Evolutionary conservation across 805 yeast species (phyloP).

Genomic region (Myxozyma kluyveri): DNA sequence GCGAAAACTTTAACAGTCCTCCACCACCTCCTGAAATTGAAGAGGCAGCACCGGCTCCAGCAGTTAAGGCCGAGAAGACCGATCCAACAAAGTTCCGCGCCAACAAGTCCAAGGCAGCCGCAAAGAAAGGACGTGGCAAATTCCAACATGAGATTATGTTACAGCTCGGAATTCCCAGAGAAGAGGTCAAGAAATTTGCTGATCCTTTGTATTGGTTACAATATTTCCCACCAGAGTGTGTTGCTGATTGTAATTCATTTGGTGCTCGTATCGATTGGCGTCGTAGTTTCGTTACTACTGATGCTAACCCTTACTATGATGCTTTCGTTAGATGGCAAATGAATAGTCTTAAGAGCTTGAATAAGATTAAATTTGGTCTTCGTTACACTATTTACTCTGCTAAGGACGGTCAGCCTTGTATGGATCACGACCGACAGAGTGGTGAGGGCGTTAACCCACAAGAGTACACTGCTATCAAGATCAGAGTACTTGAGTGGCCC

Average conservation of each 20-base stretch:
- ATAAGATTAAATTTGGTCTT: conserved; percentile 96
- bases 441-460: conserved; percentile 98
- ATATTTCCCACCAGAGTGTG: conserved; percentile 87
- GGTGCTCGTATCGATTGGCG: conserved; percentile 99
- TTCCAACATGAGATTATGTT: conserved; percentile 95
- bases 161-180: conserved; percentile 82
- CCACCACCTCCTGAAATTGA: conserved; percentile 57
- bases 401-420: conserved; percentile 98
- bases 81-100: conserved; percentile 91
- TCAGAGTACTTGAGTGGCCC: conserved; percentile 59
- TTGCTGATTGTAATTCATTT: conserved; percentile 70
- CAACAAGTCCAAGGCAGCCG: conserved; percentile 88
- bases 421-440: conserved; percentile 96
- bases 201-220: conserved; percentile 89
- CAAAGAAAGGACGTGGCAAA: conserved; percentile 90
- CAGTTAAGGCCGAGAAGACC: conserved; percentile 27
- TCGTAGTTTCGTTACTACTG: conserved; percentile 92
- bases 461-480: conserved; percentile 92
- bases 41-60: conserved; percentile 34
- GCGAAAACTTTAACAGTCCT: conserved; percentile 58
- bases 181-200: conserved; percentile 83
- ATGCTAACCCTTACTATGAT: conserved; percentile 91
- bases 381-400: conserved; percentile 96
- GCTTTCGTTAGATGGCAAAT: conserved; percentile 96
- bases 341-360: conserved; percentile 76